Evolutionary conservation across 1,284 basidiomycete genomes (phyloP).

Genomic region (Trametes pubescens): DNA sequence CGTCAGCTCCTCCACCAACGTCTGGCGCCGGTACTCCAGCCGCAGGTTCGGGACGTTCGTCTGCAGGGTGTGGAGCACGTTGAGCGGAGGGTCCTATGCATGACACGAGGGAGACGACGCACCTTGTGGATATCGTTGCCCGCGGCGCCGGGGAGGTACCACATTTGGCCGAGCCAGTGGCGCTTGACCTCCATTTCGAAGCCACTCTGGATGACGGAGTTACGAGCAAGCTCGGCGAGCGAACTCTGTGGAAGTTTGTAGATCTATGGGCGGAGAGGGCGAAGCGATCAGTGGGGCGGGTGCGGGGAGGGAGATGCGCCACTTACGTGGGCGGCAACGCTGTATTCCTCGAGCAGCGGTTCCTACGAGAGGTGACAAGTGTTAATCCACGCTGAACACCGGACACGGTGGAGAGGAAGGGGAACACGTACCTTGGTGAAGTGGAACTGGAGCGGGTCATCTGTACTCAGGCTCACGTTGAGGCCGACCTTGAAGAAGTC

Average conservation of each 20-base stretch:
- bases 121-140: slow-evolving; percentile 96
- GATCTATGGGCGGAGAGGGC: slow-evolving; percentile 58
- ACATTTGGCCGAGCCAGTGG: slow-evolving; percentile 93
- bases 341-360: slow-evolving; percentile 96
- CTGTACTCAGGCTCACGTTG: slow-evolving; percentile 97
- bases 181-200: slow-evolving; percentile 99
- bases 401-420: background rate
- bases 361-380: slow-evolving; percentile 58
- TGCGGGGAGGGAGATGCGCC: background rate
- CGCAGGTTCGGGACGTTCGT: slow-evolving; percentile 97
- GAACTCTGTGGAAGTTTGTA: slow-evolving; percentile 91
- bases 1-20: slow-evolving; percentile 87
- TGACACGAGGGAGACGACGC: slow-evolving; percentile 28
- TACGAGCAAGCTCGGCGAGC: slow-evolving; percentile 91
- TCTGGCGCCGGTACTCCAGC: slow-evolving; percentile 89
- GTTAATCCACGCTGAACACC: background rate
- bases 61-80: slow-evolving; percentile 47
- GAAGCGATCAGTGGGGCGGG: background rate
- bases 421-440: slow-evolving; percentile 82
- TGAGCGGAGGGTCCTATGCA: slow-evolving; percentile 24
- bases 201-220: slow-evolving; percentile 95
- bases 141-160: slow-evolving; percentile 88
- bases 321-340: slow-evolving; percentile 92
- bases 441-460: slow-evolving; percentile 95
- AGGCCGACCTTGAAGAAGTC: slow-evolving; percentile 97